Conservation (phyloP, 169 alveolate genomes). For the Plasmodium blacklocki region DNA sequence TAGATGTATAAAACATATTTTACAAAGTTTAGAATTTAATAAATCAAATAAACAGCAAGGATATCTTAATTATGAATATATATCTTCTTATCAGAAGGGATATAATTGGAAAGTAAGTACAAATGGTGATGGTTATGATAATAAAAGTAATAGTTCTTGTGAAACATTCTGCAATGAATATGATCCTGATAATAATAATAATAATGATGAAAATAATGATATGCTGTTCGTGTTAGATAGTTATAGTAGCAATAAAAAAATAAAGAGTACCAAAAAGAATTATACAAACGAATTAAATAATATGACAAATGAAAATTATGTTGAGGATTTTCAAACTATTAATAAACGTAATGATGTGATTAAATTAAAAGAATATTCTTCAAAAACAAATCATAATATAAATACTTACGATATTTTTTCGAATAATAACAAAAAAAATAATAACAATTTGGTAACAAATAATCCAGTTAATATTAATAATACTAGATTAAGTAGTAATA, state of each 20-base stretch:
- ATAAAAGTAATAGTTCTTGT: slow-evolving; percentile 9
- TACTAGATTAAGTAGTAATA: background rate
- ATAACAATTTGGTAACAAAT: background rate
- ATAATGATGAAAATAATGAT: background rate
- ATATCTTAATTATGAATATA: slow-evolving; percentile 33
- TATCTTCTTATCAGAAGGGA: slow-evolving; percentile 35
- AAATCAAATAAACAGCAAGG: slow-evolving; percentile 10
- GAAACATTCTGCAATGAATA: background rate
- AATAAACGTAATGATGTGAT: background rate
- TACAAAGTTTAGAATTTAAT: slow-evolving; percentile 58
- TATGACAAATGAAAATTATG: background rate
- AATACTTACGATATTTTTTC: too few relatives aligned
- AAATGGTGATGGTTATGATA: background rate
- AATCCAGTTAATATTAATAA: background rate
- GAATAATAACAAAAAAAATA: too few relatives aligned
- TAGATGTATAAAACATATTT: slow-evolving; percentile 91
- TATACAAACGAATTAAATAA: background rate
- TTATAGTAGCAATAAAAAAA: background rate
- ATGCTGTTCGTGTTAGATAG: too few relatives aligned
- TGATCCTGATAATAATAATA: background rate
- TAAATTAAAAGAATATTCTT: slow-evolving; percentile 3
- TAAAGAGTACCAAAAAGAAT: background rate
- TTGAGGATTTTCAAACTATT: background rate
- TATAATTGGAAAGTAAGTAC: slow-evolving; percentile 16
- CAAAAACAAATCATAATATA: background rate